phyloP scores from a whole-genome alignment of 768 basidiomycete species.

The Cubamyces sp. region DNA sequence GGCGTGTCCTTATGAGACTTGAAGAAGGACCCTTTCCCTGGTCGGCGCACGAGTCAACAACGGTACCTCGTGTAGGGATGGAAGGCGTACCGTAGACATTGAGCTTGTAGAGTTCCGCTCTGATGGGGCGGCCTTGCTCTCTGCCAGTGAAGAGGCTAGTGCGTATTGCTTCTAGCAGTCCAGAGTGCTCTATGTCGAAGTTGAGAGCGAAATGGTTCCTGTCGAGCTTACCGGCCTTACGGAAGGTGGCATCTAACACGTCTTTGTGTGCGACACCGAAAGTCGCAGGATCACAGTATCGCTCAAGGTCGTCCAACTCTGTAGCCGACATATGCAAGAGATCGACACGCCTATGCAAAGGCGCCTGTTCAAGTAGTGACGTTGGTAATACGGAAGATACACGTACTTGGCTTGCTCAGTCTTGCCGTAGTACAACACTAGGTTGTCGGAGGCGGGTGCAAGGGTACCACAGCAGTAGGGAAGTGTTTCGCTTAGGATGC shows the following conservation, averaged over 20 bases:
- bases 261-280: slow-evolving; percentile 43
- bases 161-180: slow-evolving; percentile 36
- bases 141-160: slow-evolving; percentile 34
- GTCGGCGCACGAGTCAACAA: neutral
- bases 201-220: slow-evolving; percentile 38
- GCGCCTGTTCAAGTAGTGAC: neutral
- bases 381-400: neutral
- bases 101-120: slow-evolving; percentile 46
- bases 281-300: slow-evolving; percentile 44
- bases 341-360: slow-evolving; percentile 19
- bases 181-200: slow-evolving; percentile 36
- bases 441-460: neutral
- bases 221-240: slow-evolving; percentile 50
- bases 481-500: neutral
- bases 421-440: slow-evolving; percentile 16
- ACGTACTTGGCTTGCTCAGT: slow-evolving; percentile 9
- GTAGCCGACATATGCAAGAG: slow-evolving; percentile 14
- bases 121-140: slow-evolving; percentile 27
- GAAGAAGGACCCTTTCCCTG: slow-evolving; percentile 23
- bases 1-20: slow-evolving; percentile 23
- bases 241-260: slow-evolving; percentile 46
- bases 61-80: neutral
- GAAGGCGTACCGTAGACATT: slow-evolving; percentile 45
- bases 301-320: slow-evolving; percentile 33
- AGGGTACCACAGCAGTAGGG: slow-evolving; percentile 12